Base-by-base conservation (phyloP, 371 early-diverging fungal species). In the Basidiobolus meristosporus region DNA sequence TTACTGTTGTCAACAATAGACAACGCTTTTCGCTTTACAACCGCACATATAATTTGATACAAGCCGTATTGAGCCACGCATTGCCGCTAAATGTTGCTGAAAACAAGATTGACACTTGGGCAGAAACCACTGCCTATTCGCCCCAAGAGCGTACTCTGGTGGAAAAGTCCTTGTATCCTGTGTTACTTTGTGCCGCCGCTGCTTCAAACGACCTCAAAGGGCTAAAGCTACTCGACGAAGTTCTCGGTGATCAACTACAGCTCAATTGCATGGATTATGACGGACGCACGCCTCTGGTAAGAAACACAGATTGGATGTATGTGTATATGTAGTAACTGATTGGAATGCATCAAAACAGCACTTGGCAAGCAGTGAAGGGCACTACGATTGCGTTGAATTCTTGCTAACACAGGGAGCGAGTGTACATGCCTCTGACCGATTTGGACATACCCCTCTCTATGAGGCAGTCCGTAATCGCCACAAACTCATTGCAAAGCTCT, bases 341-440 rank as follows among this genome's bases (percentile, higher is more conserved):
- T 9, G 3, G 20, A 34, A 12, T 17, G 6, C 36, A 21, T 16
- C 23, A 11, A 9, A 15, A 1, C 21, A 51, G 42, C 92, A 92
- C 49, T 66, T 89, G n/a, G 92, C 92, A 0, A 73, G 80, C 41
- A 59, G 76, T 5, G 78, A 80, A 26, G 83, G 85, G 6, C 73
- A 86, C 40, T 45, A 66, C 3, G 61, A 62, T 0, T 65, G 74
- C 12, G 79, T 79, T 0, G 68, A 80, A 36, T 84, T 75, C 42
- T 51, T 93, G 37, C 54, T 95, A 9, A 48, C 62, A 16, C 73
- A 81, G 39, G 97, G 97, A 1, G 88, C 92, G 2, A 77, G 77
- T 28, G 80, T 93, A n/a, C 95, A 96, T 53, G 63, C 75, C 14
- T 74, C 87, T n/a, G 93, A 93, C 57, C 63, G 75, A 22, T 63